phyloP scores from a whole-genome alignment of 345 rosid genomes.

The Eutrema yunnanense region DNA sequence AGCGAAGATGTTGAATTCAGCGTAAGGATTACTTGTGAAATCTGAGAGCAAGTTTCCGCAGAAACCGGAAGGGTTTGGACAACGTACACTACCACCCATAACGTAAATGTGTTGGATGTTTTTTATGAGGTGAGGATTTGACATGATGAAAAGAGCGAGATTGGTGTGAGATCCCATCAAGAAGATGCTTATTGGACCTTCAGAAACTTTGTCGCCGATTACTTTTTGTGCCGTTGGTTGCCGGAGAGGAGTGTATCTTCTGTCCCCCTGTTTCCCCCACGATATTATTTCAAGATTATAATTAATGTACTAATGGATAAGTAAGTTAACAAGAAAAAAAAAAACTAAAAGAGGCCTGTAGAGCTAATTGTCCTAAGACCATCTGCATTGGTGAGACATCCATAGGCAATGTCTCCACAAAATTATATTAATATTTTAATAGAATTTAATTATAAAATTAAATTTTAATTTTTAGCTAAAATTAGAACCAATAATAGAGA shows the following conservation, averaged over 20 bases:
- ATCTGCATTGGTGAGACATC: too few species aligned
- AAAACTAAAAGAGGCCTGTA: too few species aligned
- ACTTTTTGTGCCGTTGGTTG: slow-evolving; percentile 84
- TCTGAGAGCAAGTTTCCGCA: slow-evolving; percentile 75
- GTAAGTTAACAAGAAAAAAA: too few species aligned
- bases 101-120: slow-evolving; percentile 67
- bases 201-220: slow-evolving; percentile 54
- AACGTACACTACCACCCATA: slow-evolving; percentile 90
- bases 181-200: slow-evolving; percentile 58
- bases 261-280: slow-evolving; percentile 47
- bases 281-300: too few species aligned
- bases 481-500: too few species aligned
- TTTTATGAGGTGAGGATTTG: slow-evolving; percentile 61
- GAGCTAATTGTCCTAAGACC: too few species aligned
- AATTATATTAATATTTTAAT: too few species aligned
- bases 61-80: slow-evolving; percentile 55
- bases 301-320: too few species aligned
- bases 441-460: too few species aligned
- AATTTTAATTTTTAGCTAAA: too few species aligned
- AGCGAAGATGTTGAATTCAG: slow-evolving; percentile 76
- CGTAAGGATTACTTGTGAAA: slow-evolving; percentile 73
- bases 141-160: slow-evolving; percentile 71
- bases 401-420: too few species aligned
- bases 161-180: slow-evolving; percentile 73
- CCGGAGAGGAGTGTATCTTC: slow-evolving; percentile 66